phyloP scores from a whole-genome alignment of 768 basidiomycete species.

The Fomitopsis pulvina region DNA sequence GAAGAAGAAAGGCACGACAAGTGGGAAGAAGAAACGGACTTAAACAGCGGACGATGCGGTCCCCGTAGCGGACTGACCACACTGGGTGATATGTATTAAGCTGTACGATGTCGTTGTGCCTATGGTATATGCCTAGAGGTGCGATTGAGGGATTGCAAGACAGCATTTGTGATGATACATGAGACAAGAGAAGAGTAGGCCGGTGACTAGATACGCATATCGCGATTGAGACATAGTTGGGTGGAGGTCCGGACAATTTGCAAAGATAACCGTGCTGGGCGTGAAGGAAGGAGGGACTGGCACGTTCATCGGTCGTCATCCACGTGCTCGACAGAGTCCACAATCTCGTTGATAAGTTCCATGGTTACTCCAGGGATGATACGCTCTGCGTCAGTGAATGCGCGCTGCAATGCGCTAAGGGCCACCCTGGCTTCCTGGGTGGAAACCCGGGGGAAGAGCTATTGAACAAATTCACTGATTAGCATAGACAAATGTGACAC shows the following conservation, averaged over 20 bases:
- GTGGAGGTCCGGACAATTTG: slow-evolving; percentile 4
- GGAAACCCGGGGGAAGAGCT: slow-evolving; percentile 90
- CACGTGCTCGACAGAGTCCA: slow-evolving; percentile 87
- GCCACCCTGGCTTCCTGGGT: slow-evolving; percentile 89
- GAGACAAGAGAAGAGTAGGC: slow-evolving; percentile 13
- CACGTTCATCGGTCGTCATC: slow-evolving; percentile 57
- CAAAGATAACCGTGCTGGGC: not conserved
- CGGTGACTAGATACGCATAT: slow-evolving; percentile 16
- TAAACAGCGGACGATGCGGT: slow-evolving; percentile 16
- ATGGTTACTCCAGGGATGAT: slow-evolving; percentile 92
- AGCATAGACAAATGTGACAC: not conserved
- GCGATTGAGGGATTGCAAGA: slow-evolving; percentile 8
- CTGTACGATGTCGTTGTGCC: slow-evolving; percentile 15
- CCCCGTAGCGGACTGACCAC: slow-evolving; percentile 8
- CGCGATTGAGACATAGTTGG: not conserved
- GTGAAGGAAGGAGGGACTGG: not conserved
- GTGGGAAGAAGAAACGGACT: slow-evolving; percentile 66
- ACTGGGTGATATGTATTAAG: slow-evolving; percentile 13
- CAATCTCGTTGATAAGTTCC: slow-evolving; percentile 91
- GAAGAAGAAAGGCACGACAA: slow-evolving; percentile 56
- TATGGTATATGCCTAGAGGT: slow-evolving; percentile 23
- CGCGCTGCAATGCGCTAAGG: slow-evolving; percentile 79
- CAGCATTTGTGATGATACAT: slow-evolving; percentile 9
- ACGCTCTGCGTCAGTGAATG: slow-evolving; percentile 92
- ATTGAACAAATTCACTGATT: slow-evolving; percentile 5